Conservation (phyloP, 1,284 basidiomycete species). For the Trichosporon asahii region DNA sequence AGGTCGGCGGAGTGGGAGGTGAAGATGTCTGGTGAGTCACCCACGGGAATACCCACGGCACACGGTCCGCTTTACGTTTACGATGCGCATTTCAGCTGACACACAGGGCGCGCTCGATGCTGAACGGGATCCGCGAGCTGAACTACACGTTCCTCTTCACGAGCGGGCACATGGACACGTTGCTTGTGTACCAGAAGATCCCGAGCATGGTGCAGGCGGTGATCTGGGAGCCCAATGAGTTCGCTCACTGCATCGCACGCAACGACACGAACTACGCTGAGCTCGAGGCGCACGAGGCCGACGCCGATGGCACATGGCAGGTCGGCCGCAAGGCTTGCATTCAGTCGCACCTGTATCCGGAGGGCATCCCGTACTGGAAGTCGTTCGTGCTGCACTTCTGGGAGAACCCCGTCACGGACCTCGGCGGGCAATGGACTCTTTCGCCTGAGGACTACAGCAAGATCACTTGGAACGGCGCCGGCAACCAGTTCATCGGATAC, state of each 20-base stretch:
- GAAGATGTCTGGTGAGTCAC: slow-evolving; percentile 28
- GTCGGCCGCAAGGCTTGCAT: slow-evolving; percentile 25
- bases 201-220: slow-evolving; percentile 34
- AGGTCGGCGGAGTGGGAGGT: slow-evolving; percentile 13
- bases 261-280: slow-evolving; percentile 27
- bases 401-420: slow-evolving; percentile 29
- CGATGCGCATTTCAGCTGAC: no score
- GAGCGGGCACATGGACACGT: slow-evolving; percentile 32
- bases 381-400: slow-evolving; percentile 45
- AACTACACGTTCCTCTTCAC: slow-evolving; percentile 40
- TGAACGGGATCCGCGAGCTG: slow-evolving; percentile 31
- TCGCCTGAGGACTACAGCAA: slow-evolving; percentile 43
- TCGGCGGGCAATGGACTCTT: slow-evolving; percentile 46
- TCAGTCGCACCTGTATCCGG: slow-evolving; percentile 23
- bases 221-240: slow-evolving; percentile 29
- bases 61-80: no score
- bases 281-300: slow-evolving; percentile 14
- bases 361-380: slow-evolving; percentile 49
- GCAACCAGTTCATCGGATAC: slow-evolving; percentile 50
- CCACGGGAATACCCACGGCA: no score
- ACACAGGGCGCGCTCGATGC: slow-evolving; percentile 25
- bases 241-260: slow-evolving; percentile 24
- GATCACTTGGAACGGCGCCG: slow-evolving; percentile 13
- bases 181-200: slow-evolving; percentile 40
- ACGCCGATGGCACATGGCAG: slow-evolving; percentile 16